Evolutionary conservation across 2,329 filamentous ascomycete genomes (phyloP).

Genomic region (Aspergillus quadricinctus): DNA sequence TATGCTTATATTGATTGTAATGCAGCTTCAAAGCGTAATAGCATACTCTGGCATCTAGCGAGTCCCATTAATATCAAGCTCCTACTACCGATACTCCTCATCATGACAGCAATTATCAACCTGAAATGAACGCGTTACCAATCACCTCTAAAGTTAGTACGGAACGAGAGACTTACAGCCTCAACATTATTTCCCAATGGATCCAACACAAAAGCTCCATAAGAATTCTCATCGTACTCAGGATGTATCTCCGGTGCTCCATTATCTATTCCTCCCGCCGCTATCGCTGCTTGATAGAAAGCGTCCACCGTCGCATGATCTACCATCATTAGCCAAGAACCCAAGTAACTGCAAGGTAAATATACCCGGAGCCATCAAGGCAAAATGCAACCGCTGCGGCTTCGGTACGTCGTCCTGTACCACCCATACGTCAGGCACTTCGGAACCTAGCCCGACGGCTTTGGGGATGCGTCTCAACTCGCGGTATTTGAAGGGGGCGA

Average conservation of each 20-base stretch:
- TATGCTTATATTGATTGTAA: too few relatives aligned
- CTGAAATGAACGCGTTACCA: neutral
- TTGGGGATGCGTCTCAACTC: constrained; percentile 17
- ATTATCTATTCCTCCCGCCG: neutral
- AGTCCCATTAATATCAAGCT: too few relatives aligned
- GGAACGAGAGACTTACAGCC: neutral
- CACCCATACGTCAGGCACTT: constrained; percentile 23
- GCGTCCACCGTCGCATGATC: neutral
- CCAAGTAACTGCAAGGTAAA: neutral
- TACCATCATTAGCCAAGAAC: neutral
- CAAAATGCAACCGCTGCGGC: constrained; percentile 11
- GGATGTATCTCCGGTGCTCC: neutral
- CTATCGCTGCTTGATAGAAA: neutral
- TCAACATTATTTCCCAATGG: neutral
- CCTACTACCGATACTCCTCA: neutral
- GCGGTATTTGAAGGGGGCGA: constrained; percentile 21
- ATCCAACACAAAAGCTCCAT: neutral
- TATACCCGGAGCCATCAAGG: constrained; percentile 14
- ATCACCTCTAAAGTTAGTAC: neutral
- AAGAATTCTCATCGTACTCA: neutral
- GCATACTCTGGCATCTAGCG: too few relatives aligned
- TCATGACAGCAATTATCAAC: neutral
- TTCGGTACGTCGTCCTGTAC: neutral
- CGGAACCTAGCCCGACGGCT: constrained; percentile 20
- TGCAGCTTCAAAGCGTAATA: too few relatives aligned